Conservation (phyloP, 768 basidiomycete species). For the Leccinum barrowsii region DNA sequence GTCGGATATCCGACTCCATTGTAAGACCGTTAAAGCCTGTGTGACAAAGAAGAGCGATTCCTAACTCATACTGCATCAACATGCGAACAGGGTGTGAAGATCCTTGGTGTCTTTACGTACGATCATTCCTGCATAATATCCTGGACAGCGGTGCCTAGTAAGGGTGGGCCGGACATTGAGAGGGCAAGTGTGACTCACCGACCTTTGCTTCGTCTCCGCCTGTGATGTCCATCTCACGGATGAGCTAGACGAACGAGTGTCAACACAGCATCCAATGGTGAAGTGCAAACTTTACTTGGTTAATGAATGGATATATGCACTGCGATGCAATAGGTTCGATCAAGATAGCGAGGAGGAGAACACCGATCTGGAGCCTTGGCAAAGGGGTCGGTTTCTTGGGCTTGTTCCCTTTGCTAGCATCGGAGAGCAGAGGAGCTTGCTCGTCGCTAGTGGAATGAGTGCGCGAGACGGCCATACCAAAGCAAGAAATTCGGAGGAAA, state of each 20-base stretch:
- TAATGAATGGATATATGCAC: slow-evolving; percentile 50
- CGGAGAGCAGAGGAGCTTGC: slow-evolving; percentile 22
- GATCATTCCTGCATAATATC: slow-evolving; percentile 49
- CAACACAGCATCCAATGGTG: neutral
- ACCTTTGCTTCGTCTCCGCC: slow-evolving; percentile 42
- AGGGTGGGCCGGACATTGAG: neutral
- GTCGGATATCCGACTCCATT: slow-evolving; percentile 49
- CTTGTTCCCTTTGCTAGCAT: slow-evolving; percentile 4
- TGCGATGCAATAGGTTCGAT: slow-evolving; percentile 46
- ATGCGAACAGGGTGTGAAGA: neutral
- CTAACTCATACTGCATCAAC: slow-evolving; percentile 21
- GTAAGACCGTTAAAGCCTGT: slow-evolving; percentile 42
- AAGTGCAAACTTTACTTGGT: slow-evolving; percentile 32
- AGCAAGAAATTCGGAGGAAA: neutral
- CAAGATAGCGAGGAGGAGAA: slow-evolving; percentile 42
- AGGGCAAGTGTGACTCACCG: slow-evolving; percentile 9
- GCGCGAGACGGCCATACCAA: slow-evolving; percentile 15
- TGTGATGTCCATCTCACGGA: slow-evolving; percentile 40
- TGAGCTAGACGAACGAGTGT: slow-evolving; percentile 30
- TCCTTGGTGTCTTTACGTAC: slow-evolving; percentile 28
- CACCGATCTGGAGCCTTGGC: slow-evolving; percentile 41
- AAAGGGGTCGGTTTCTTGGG: slow-evolving; percentile 37
- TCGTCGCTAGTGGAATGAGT: slow-evolving; percentile 15
- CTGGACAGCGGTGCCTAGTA: slow-evolving; percentile 11
- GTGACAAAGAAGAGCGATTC: slow-evolving; percentile 47